A percentile compares a stretch with the other conserved stretches of the same genome.
Conservation (phyloP, 768 basidiomycete genomes). For the Podaxis sp. region DNA sequence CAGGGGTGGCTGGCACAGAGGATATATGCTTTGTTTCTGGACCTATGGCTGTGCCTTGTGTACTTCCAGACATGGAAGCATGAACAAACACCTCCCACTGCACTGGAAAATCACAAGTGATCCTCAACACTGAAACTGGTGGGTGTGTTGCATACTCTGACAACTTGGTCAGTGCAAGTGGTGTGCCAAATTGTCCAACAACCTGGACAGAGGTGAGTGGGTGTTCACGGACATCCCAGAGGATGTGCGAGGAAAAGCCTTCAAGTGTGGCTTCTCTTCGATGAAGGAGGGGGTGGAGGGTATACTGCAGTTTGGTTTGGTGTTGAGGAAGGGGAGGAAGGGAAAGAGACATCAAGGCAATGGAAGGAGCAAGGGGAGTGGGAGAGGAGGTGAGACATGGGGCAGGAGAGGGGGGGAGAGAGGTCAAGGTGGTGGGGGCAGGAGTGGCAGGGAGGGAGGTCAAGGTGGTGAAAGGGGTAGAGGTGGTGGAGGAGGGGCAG, state of each 20-base stretch:
- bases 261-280: conserved; percentile 17
- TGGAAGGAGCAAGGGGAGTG: too few relatives aligned
- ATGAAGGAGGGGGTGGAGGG: conserved; percentile 35
- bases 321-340: background rate
- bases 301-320: conserved; percentile 22
- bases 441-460: too few relatives aligned
- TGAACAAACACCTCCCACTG: background rate
- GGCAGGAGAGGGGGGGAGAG: too few relatives aligned
- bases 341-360: too few relatives aligned
- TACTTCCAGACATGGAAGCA: background rate
- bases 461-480: too few relatives aligned
- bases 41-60: background rate
- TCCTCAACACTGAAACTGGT: conserved; percentile 31
- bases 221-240: conserved; percentile 51
- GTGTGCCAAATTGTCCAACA: conserved; percentile 22
- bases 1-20: background rate
- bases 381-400: too few relatives aligned
- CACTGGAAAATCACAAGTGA: conserved; percentile 38
- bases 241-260: conserved; percentile 31
- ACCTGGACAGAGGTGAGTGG: conserved; percentile 33
- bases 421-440: too few relatives aligned
- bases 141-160: conserved; percentile 44
- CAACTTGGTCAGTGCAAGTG: conserved; percentile 18
- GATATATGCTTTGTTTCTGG: background rate
- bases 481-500: too few relatives aligned